Percentiles rank a stretch among this genome's conserved stretches.
Conservation (phyloP, 805 yeast species). For the Saccharomycopsis babjevae region DNA sequence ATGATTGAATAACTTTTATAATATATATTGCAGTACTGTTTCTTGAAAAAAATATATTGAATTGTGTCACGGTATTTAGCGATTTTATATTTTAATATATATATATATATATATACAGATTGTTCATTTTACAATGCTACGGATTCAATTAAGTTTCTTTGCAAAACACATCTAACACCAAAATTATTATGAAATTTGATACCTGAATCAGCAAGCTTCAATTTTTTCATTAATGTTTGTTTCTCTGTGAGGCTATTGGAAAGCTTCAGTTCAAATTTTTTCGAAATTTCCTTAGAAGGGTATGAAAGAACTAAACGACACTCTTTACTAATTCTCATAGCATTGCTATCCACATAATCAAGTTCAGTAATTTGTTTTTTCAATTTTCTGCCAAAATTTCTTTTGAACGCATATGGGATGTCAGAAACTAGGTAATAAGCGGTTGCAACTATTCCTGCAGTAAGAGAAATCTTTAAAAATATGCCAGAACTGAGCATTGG, state of each 20-base stretch:
- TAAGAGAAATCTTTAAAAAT: slow-evolving; percentile 27
- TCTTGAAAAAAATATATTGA: no score
- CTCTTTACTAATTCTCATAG: slow-evolving; percentile 71
- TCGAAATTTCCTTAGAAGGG: slow-evolving; percentile 76
- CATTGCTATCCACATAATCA: slow-evolving; percentile 73
- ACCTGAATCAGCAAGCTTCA: slow-evolving; percentile 48
- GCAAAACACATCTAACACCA: slow-evolving; percentile 34
- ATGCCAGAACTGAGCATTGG: slow-evolving; percentile 8
- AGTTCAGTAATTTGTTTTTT: slow-evolving; percentile 47
- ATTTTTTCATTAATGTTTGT: slow-evolving; percentile 40
- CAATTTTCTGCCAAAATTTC: slow-evolving; percentile 69
- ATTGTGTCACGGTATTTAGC: no score
- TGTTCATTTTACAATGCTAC: slow-evolving; percentile 9
- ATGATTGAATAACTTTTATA: not conserved
- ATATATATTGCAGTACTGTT: not conserved
- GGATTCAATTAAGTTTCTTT: slow-evolving; percentile 31
- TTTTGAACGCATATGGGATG: slow-evolving; percentile 81
- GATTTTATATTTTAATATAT: no score
- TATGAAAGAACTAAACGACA: slow-evolving; percentile 69
- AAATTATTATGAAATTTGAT: slow-evolving; percentile 44
- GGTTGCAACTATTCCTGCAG: slow-evolving; percentile 35
- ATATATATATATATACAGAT: not conserved
- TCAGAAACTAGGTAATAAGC: slow-evolving; percentile 61
- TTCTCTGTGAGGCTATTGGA: slow-evolving; percentile 53
- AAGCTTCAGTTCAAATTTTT: slow-evolving; percentile 53